phyloP scores from a whole-genome alignment of 2,329 filamentous ascomycete species.

The Lojkania enalia region DNA sequence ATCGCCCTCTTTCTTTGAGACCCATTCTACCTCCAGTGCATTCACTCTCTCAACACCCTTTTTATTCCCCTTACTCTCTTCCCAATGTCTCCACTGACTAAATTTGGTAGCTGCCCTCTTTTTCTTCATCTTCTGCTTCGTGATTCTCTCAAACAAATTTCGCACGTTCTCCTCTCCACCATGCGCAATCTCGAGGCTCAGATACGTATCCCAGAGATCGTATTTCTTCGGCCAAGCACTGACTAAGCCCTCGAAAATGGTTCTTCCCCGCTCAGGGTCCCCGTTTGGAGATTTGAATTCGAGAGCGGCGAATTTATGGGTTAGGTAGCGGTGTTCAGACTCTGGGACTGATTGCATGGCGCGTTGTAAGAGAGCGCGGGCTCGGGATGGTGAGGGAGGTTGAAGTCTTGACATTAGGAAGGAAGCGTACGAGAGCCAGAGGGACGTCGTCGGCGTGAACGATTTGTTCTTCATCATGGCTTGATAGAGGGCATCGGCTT shows the following conservation, averaged over 20 bases:
- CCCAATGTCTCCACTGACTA: constrained; percentile 88
- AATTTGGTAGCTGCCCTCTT: constrained; percentile 87
- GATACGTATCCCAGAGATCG: constrained; percentile 89
- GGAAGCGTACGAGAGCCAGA: constrained; percentile 94
- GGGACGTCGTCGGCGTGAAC: constrained; percentile 73
- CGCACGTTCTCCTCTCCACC: constrained; percentile 62
- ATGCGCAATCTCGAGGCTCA: constrained; percentile 78
- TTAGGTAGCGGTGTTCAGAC: constrained; percentile 71
- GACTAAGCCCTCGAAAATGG: constrained; percentile 88
- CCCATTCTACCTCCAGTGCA: constrained; percentile 71
- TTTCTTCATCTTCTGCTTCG: constrained; percentile 68
- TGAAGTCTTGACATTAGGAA: constrained; percentile 79
- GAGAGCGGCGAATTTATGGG: constrained; percentile 85
- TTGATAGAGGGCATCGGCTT: constrained; percentile 88
- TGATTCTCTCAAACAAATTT: constrained; percentile 80
- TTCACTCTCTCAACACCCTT: constrained; percentile 73
- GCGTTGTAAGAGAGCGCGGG: constrained; percentile 75
- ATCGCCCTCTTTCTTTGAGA: constrained; percentile 48
- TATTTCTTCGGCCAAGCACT: constrained; percentile 84
- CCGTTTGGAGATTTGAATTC: constrained; percentile 86
- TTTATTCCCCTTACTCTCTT: constrained; percentile 68
- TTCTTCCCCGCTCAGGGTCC: constrained; percentile 87
- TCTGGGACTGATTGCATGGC: constrained; percentile 80
- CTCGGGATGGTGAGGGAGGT: constrained; percentile 73
- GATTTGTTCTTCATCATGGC: constrained; percentile 80